Evolutionary conservation across 192 early-diverging fungal genomes (phyloP).

Genomic region (Lunasporangiospora selenospora): DNA sequence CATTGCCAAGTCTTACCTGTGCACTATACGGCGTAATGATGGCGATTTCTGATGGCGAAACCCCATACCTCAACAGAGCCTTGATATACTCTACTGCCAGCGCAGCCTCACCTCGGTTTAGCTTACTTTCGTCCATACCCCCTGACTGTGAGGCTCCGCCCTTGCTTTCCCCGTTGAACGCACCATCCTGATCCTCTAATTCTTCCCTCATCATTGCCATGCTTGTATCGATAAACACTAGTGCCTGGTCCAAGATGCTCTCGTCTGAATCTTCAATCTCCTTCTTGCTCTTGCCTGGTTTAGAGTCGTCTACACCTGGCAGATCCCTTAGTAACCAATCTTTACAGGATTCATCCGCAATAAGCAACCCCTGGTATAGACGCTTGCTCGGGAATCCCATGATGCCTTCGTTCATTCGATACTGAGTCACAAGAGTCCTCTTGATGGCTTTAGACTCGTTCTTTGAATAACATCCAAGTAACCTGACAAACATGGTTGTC

Average conservation of each 20-base stretch:
- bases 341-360: constrained; percentile 68
- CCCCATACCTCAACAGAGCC: constrained; percentile 65
- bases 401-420: constrained; percentile 87
- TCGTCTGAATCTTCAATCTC: constrained; percentile 22
- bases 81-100: constrained; percentile 69
- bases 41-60: constrained; percentile 70
- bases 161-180: too few species aligned
- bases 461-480: constrained; percentile 61
- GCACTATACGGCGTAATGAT: constrained; percentile 91
- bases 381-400: constrained; percentile 74
- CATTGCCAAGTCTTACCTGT: constrained; percentile 75
- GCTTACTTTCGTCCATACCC: constrained; percentile 64
- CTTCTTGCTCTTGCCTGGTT: too few species aligned
- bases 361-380: constrained; percentile 75
- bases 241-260: constrained; percentile 62
- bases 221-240: constrained; percentile 79
- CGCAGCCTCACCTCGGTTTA: constrained; percentile 80
- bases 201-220: constrained; percentile 52
- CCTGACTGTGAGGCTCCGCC: constrained; percentile 13
- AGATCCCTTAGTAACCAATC: constrained; percentile 72
- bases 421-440: constrained; percentile 80
- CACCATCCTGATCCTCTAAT: constrained; percentile 47
- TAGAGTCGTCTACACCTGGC: constrained; percentile 60
- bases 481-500: constrained; percentile 82
- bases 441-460: constrained; percentile 60